Base-by-base conservation (phyloP, 257 asterid species). In the Solanum boliviense region DNA sequence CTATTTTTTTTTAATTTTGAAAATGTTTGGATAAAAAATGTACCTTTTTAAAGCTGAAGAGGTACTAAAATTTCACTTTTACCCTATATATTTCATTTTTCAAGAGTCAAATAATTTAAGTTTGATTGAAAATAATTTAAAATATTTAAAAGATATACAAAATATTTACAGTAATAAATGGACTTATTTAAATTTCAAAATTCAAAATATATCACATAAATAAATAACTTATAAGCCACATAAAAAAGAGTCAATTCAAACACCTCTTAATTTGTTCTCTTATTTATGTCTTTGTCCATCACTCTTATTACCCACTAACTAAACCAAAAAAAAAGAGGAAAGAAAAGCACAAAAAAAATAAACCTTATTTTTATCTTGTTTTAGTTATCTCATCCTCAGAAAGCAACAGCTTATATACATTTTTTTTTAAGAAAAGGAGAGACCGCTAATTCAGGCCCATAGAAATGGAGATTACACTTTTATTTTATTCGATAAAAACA, bases 341-440 rank as follows among this genome's bases (percentile, higher is more conserved):
- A 85, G 74, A 39, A 87, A 88, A 52, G 78, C 52, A 87, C 89
- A 72, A 32, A 89, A 56, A 87, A 32, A 67, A 74, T 84, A 25
- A 79, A 41, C 72, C 36, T 79, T 11, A 39, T 25, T 62, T 65
- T 18, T 81, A 83, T 83, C 91, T 90, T 68, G 84, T 89, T 90
- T 87, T 86, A 72, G 91, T 82, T 86, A 90, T 85, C 85, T 48
- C 68, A 85, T 62, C 67, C 6, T 7, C 60, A 13, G 85, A 85
- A 39, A 67, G 86, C 74, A 79, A 76, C 48, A 86, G 73, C 83
- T 72, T 72, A 88, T 85, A 39, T 27, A 20, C 29, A 3, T 16
- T 18, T 2, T 20, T 7, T 3, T 23, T 52, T 16, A 52, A 23
- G 29, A 62, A 21, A 62, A 2, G 18, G 46, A 18, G 29, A 25